These are phyloP conservation scores for Echium plantagineum DNA, from an alignment of 257 asterid genomes.

Conservation along the genomic window DNA sequence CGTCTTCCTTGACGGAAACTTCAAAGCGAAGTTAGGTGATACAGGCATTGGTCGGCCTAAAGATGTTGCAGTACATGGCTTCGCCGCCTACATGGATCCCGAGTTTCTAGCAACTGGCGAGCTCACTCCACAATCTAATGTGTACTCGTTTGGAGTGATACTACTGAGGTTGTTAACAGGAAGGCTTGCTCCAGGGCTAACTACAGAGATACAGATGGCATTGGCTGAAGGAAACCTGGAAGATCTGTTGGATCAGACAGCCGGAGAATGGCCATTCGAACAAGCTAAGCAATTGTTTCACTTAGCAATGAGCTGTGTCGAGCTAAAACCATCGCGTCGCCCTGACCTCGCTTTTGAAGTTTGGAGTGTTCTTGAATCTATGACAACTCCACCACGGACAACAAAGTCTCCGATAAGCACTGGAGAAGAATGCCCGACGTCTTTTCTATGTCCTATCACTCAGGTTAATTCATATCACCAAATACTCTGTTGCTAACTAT, in stretches of 20 bases:
- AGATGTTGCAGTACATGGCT: constrained; percentile 56
- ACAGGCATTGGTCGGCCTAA: constrained; percentile 58
- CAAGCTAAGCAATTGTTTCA: constrained; percentile 90
- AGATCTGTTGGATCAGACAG: constrained; percentile 63
- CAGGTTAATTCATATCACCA: constrained; percentile 41
- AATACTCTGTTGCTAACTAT: not conserved
- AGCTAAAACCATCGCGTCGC: constrained; percentile 31
- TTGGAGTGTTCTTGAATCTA: constrained; percentile 74
- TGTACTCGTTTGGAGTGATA: constrained; percentile 76
- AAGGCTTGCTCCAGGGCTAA: constrained; percentile 46
- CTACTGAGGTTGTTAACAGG: constrained; percentile 70
- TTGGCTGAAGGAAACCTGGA: constrained; percentile 54
- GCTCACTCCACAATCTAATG: constrained; percentile 72
- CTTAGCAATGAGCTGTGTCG: constrained; percentile 58
- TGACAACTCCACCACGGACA: constrained; percentile 56
- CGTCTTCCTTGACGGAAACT: constrained; percentile 64
- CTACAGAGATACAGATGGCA: constrained; percentile 53
- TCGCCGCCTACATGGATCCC: constrained; percentile 54
- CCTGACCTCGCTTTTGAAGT: constrained; percentile 80
- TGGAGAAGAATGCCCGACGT: constrained; percentile 33
- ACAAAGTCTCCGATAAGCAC: constrained; percentile 34
- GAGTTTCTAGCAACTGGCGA: constrained; percentile 75
- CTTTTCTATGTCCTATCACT: constrained; percentile 78
- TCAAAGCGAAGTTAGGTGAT: constrained; percentile 65
- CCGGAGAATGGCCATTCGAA: constrained; percentile 96